Conservation (phyloP, 1,139 yeast species). For the Pichia sp. region DNA sequence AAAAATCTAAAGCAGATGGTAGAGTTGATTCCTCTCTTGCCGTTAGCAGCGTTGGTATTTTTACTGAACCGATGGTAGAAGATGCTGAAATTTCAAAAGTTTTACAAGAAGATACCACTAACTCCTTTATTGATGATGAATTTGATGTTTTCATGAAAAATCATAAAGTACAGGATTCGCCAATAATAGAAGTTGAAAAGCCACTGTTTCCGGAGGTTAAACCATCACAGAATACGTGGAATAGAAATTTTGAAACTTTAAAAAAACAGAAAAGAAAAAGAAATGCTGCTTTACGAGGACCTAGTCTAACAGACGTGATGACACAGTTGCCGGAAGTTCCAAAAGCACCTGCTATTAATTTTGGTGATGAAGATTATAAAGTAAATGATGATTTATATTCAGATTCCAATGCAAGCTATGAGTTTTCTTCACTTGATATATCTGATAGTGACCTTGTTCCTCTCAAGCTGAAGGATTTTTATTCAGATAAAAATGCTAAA, state of each 20-base stretch:
- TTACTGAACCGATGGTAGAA: conserved; percentile 9
- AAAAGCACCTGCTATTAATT: not conserved
- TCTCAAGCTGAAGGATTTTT: not conserved
- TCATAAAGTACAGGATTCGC: conserved; percentile 3
- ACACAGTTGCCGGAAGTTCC: conserved; percentile 5
- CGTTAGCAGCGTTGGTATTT: not conserved
- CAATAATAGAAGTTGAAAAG: not conserved
- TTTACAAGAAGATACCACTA: conserved; percentile 11
- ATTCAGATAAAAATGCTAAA: not conserved
- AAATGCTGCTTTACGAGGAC: not conserved
- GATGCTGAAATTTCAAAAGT: conserved; percentile 13
- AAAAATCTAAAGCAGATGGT: not conserved
- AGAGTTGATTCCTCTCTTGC: not conserved
- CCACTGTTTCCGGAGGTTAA: not conserved
- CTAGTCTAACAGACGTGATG: conserved; percentile 2
- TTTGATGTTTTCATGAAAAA: not conserved
- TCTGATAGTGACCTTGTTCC: not conserved
- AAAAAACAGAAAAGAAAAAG: not conserved
- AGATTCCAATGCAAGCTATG: not conserved
- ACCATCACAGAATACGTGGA: not conserved
- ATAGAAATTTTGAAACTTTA: not conserved
- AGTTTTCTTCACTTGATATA: not conserved
- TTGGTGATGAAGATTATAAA: not conserved
- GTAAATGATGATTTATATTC: too few relatives aligned
- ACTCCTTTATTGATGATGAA: not conserved